These are phyloP conservation scores for Podila clonocystis DNA, from an alignment of 192 early-diverging fungal genomes.

Conservation along the genomic window DNA sequence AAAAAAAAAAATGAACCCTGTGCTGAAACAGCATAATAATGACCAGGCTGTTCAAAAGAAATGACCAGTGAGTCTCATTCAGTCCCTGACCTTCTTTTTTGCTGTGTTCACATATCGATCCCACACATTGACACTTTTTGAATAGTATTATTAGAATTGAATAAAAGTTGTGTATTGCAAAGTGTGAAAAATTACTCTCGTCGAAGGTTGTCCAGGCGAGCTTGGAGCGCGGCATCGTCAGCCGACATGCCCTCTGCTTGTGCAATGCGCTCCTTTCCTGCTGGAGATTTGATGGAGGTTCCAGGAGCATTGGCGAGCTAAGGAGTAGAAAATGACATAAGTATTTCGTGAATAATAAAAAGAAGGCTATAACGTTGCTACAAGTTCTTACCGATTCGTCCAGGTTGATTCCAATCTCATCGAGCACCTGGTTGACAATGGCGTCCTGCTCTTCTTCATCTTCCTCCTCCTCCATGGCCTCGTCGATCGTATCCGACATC, in stretches of 20 bases:
- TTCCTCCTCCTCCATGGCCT: slow-evolving; percentile 93
- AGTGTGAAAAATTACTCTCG: slow-evolving; percentile 66
- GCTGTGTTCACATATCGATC: no score
- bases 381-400: slow-evolving; percentile 70
- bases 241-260: slow-evolving; percentile 64
- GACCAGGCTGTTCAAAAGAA: no score
- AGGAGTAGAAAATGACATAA: neutral
- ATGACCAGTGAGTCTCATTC: no score
- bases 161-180: no score
- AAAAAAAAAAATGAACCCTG: no score
- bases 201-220: slow-evolving; percentile 88
- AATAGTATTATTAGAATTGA: no score
- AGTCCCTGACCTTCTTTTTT: no score
- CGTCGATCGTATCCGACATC: slow-evolving; percentile 98
- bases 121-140: no score
- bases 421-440: slow-evolving; percentile 93
- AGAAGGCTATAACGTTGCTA: neutral
- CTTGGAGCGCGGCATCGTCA: slow-evolving; percentile 88
- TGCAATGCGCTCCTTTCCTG: slow-evolving; percentile 58
- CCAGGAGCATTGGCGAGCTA: slow-evolving; percentile 61
- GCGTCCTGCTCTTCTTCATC: slow-evolving; percentile 92
- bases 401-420: slow-evolving; percentile 93
- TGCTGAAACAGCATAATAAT: no score
- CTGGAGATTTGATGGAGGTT: slow-evolving; percentile 52
- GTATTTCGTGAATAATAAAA: neutral